These are phyloP conservation scores for Wickerhamomyces sp. DNA, from an alignment of 1,139 yeast genomes.

Conservation along the genomic window DNA sequence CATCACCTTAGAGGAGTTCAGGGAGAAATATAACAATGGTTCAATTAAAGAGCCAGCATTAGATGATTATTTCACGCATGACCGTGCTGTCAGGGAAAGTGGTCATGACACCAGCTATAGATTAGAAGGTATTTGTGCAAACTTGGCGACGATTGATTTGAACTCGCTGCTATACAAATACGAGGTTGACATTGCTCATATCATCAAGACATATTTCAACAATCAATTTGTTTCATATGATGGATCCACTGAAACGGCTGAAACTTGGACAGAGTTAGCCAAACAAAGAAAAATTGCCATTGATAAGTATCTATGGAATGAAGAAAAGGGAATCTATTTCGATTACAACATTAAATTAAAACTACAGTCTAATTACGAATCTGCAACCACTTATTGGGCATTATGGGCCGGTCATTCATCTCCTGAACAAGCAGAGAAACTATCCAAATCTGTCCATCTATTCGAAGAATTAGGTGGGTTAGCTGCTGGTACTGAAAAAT, in stretches of 20 bases:
- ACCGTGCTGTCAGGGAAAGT: conserved; percentile 92
- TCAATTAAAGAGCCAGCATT: conserved; percentile 67
- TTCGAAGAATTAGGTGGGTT: conserved; percentile 89
- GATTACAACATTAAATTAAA: conserved; percentile 71
- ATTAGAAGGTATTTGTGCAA: conserved; percentile 84
- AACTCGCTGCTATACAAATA: conserved; percentile 86
- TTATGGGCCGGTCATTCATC: conserved; percentile 81
- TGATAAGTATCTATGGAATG: conserved; percentile 81
- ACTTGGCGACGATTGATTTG: conserved; percentile 86
- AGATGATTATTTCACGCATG: conserved; percentile 88
- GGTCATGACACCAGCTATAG: conserved; percentile 96
- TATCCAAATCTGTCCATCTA: conserved; percentile 57
- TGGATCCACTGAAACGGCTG: conserved; percentile 45
- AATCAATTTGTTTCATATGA: conserved; percentile 39
- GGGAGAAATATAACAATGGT: conserved; percentile 63
- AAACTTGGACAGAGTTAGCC: conserved; percentile 60
- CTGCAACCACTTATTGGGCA: conserved; percentile 93
- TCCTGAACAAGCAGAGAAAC: conserved; percentile 61
- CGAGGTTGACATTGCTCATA: conserved; percentile 75
- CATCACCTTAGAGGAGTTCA: conserved; percentile 64
- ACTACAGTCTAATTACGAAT: conserved; percentile 63
- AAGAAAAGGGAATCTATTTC: conserved; percentile 69
- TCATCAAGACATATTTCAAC: conserved; percentile 53
- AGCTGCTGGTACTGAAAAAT: conserved; percentile 75
- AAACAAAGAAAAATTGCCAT: conserved; percentile 49